phyloP scores from a whole-genome alignment of 2,329 filamentous ascomycete genomes.

The Cytospora chrysosperma region DNA sequence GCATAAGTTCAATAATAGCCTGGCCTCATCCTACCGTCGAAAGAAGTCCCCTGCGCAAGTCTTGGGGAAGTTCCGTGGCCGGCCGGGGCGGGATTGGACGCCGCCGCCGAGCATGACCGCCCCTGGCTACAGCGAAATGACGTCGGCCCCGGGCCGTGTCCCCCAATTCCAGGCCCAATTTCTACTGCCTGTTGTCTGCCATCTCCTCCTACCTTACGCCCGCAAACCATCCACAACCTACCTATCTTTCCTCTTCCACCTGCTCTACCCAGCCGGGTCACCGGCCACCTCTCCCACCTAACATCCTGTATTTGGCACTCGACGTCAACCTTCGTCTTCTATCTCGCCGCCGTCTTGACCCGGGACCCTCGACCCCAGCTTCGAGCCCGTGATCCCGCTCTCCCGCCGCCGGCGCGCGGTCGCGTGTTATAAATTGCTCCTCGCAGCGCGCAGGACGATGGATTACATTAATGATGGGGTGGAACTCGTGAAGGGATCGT shows the following conservation, averaged over 20 bases:
- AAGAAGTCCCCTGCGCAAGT: background rate
- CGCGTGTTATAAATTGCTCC: background rate
- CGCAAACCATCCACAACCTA: background rate
- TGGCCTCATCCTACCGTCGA: background rate
- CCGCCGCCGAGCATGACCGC: background rate
- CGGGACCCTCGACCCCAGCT: background rate
- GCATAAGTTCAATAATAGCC: background rate
- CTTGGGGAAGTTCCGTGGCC: background rate
- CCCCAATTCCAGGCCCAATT: background rate
- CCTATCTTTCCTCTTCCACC: background rate
- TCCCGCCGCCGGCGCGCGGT: background rate
- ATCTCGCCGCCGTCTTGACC: background rate
- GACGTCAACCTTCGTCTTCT: background rate
- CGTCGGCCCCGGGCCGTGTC: slow-evolving; percentile 9
- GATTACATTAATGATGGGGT: slow-evolving; percentile 9
- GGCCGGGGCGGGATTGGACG: slow-evolving; percentile 6
- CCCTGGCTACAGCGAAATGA: slow-evolving; percentile 18
- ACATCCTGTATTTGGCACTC: background rate
- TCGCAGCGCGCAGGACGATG: slow-evolving; percentile 14
- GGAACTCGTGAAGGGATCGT: background rate
- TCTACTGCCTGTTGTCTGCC: background rate
- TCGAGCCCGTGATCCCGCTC: background rate
- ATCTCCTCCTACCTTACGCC: background rate
- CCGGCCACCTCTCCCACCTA: background rate
- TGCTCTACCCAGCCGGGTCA: background rate